Evolutionary conservation across 805 yeast genomes (phyloP).

Genomic region (Starmera caribaea): DNA sequence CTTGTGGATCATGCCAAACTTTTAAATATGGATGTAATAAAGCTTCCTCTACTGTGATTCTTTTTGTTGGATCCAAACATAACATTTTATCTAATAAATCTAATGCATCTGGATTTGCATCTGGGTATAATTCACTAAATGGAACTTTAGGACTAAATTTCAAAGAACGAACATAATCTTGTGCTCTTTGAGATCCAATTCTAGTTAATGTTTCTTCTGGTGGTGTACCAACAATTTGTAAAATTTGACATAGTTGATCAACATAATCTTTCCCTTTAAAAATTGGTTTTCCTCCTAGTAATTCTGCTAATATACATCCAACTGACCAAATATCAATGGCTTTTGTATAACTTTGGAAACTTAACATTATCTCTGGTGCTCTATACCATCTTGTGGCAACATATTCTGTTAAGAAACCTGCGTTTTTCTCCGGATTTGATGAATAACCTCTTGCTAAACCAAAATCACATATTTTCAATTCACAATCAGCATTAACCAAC

Average conservation of each 20-base stretch:
- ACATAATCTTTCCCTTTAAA: slow-evolving; percentile 95
- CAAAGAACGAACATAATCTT: slow-evolving; percentile 78
- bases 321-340: slow-evolving; percentile 98
- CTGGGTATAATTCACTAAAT: slow-evolving; percentile 62
- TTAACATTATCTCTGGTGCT: slow-evolving; percentile 95
- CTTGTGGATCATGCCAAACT: slow-evolving; percentile 89
- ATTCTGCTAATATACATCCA: slow-evolving; percentile 93
- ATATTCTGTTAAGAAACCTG: slow-evolving; percentile 93
- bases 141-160: slow-evolving; percentile 78
- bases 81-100: slow-evolving; percentile 73
- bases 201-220: slow-evolving; percentile 55
- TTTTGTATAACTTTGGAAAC: slow-evolving; percentile 89
- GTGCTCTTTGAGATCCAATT: slow-evolving; percentile 83
- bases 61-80: slow-evolving; percentile 74
- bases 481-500: slow-evolving; percentile 92
- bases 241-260: slow-evolving; percentile 83
- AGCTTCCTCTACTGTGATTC: slow-evolving; percentile 86
- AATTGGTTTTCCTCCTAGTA: slow-evolving; percentile 82
- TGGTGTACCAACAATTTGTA: slow-evolving; percentile 89
- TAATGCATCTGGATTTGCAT: slow-evolving; percentile 79
- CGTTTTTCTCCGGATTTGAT: slow-evolving; percentile 71
- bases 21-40: slow-evolving; percentile 79
- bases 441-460: slow-evolving; percentile 92
- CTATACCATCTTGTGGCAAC: slow-evolving; percentile 99
- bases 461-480: slow-evolving; percentile 91